A percentile compares a stretch with the other conserved stretches of the same genome.
These are phyloP conservation scores for Irpex lacteus DNA, from an alignment of 1,284 basidiomycete species.

Conservation along the genomic window DNA sequence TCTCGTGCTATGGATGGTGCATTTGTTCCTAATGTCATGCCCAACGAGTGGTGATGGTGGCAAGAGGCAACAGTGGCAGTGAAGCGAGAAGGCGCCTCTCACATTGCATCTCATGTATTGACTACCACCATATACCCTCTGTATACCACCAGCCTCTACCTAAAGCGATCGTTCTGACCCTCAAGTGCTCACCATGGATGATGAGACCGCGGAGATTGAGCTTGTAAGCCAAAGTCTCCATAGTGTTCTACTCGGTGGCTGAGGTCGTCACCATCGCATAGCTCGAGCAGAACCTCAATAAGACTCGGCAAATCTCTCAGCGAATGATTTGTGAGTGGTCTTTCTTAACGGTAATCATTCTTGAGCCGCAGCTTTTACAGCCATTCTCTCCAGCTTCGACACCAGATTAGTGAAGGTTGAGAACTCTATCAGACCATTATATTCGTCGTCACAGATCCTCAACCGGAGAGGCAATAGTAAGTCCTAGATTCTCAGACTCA, in stretches of 20 bases:
- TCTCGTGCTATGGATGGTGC: neutral
- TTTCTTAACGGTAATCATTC: too few species aligned
- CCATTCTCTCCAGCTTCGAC: constrained; percentile 77
- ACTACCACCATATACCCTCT: neutral
- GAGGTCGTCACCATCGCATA: constrained; percentile 24
- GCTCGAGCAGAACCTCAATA: constrained; percentile 84
- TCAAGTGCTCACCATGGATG: constrained; percentile 50
- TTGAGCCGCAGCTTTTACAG: constrained; percentile 34
- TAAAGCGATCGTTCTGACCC: neutral
- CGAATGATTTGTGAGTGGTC: constrained; percentile 70
- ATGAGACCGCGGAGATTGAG: constrained; percentile 75
- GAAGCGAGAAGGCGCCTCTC: neutral
- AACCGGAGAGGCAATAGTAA: constrained; percentile 66
- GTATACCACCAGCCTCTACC: neutral
- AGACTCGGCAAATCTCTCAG: constrained; percentile 77
- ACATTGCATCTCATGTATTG: neutral
- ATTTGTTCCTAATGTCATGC: neutral
- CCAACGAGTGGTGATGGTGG: neutral
- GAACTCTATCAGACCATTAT: constrained; percentile 76
- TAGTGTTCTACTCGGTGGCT: neutral
- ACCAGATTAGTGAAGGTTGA: constrained; percentile 74
- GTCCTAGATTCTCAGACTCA: constrained; percentile 22
- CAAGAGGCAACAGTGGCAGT: neutral
- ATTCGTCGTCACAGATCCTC: constrained; percentile 71
- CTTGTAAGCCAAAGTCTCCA: constrained; percentile 42